Conservation (phyloP, 2,329 filamentous ascomycete species). For the Gaeumannomyces sp. region DNA sequence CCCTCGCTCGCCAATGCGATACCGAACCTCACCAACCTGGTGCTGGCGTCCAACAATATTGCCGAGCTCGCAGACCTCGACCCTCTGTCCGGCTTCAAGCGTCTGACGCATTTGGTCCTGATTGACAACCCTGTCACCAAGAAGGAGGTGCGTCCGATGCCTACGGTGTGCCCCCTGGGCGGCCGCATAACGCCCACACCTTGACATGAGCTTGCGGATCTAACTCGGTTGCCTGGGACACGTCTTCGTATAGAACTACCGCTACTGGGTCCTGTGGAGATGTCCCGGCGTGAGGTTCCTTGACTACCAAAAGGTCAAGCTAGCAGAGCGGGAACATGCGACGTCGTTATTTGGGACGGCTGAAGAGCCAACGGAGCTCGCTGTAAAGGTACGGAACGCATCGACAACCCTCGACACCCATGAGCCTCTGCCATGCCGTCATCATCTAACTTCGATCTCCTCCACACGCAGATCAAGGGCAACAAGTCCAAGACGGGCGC, state of each 20-base stretch:
- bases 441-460: not conserved
- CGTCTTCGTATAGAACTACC: slow-evolving; percentile 62
- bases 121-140: slow-evolving; percentile 84
- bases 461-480: slow-evolving; percentile 60
- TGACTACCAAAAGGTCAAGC: slow-evolving; percentile 87
- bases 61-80: slow-evolving; percentile 83
- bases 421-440: not conserved
- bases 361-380: slow-evolving; percentile 72
- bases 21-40: slow-evolving; percentile 75
- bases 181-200: not conserved
- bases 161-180: not conserved
- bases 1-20: slow-evolving; percentile 65
- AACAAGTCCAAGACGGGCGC: slow-evolving; percentile 75
- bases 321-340: slow-evolving; percentile 71
- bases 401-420: not conserved
- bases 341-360: slow-evolving; percentile 75
- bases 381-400: slow-evolving; percentile 50
- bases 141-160: slow-evolving; percentile 66
- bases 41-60: slow-evolving; percentile 78
- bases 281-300: slow-evolving; percentile 82
- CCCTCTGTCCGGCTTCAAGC: slow-evolving; percentile 60
- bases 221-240: not conserved
- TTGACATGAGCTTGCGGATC: not conserved
- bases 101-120: slow-evolving; percentile 73
- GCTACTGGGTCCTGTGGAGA: slow-evolving; percentile 84